Evolutionary conservation across 1,284 basidiomycete species (phyloP), one percentile per base, ranked within the genome.

Genomic region (Tilletia indica): DNA sequence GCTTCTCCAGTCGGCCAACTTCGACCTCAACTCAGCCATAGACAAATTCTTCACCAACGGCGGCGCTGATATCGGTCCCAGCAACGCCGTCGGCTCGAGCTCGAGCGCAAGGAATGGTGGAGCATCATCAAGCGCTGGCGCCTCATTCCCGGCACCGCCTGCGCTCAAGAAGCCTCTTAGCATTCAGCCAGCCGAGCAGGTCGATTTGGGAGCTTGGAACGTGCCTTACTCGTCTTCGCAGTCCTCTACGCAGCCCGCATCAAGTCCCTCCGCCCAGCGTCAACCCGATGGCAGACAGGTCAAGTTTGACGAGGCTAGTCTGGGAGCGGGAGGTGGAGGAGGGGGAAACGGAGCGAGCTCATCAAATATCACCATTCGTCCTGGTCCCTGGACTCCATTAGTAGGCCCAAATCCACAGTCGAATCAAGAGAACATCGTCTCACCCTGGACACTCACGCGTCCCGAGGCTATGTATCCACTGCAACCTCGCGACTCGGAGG

Each of bases 141-240:
- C 25, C 25, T 31, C 58, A 8, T 16, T 63, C 34, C 58, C 58
- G 0, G 58, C 36, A 5, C 25, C 21, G 19, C 31, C 58, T 16
- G 58, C 58, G 21, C 16, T 63, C 58, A 63, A 63, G 58, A 63
- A 63, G 58, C 25, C 5, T 63, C 21, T 31, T 34, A 45, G 14
- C 14, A 14, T 8, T 45, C 42, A 45, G 42, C 42, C 42, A 45
- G 36, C 25, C 58, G 51, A 63, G n/a, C n/a, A 21, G 16, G 42
- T 45, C 42, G 42, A 45, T 14, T 8, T 45, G 42, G 42, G 14
- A 8, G 42, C 9, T 9, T 45, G 42, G 42, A 45, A 9, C 14
- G 42, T 31, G 25, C 25, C 25, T 31, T 31, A 31, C 25, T 31
- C 25, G 25, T 31, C 42, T 45, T 45, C 42, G 9, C 42, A 54